A percentile compares a stretch with the other conserved stretches of the same genome.
These are phyloP conservation scores for Delonix regia DNA, from an alignment of 306 rosid species.

Conservation along the genomic window DNA sequence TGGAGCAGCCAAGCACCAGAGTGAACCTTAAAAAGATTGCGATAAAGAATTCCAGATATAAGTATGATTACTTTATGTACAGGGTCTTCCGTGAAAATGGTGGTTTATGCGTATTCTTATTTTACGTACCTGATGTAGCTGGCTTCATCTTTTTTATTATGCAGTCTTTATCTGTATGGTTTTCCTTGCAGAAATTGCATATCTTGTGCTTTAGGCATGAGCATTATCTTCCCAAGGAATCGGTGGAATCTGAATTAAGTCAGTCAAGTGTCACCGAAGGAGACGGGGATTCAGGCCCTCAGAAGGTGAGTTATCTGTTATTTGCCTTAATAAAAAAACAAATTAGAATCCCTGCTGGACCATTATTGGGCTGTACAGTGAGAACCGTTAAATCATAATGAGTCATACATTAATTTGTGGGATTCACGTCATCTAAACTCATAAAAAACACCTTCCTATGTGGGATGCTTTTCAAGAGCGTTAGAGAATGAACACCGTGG, in stretches of 20 bases:
- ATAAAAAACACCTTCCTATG: neutral
- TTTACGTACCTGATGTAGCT: neutral
- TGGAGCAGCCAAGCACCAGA: neutral
- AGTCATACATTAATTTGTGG: no score
- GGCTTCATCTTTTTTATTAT: neutral
- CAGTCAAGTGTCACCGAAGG: constrained; percentile 43
- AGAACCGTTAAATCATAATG: no score
- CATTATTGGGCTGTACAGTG: no score
- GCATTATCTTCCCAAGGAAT: constrained; percentile 55
- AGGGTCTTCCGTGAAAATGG: neutral
- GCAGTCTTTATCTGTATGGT: neutral
- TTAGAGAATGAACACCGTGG: no score
- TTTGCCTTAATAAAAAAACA: no score
- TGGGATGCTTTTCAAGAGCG: no score
- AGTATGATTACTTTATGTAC: neutral
- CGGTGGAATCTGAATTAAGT: constrained; percentile 51
- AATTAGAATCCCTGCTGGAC: no score
- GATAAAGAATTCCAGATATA: neutral
- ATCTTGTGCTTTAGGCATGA: constrained; percentile 83
- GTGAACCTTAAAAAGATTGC: neutral
- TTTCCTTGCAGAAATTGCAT: constrained; percentile 64
- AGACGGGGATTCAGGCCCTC: constrained; percentile 49
- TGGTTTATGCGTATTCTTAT: neutral
- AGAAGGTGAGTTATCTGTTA: constrained; percentile 48
- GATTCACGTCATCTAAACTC: no score